Evolutionary conservation across 2,329 filamentous ascomycete species (phyloP).

Genomic region (Verticillium zaregamsianum): DNA sequence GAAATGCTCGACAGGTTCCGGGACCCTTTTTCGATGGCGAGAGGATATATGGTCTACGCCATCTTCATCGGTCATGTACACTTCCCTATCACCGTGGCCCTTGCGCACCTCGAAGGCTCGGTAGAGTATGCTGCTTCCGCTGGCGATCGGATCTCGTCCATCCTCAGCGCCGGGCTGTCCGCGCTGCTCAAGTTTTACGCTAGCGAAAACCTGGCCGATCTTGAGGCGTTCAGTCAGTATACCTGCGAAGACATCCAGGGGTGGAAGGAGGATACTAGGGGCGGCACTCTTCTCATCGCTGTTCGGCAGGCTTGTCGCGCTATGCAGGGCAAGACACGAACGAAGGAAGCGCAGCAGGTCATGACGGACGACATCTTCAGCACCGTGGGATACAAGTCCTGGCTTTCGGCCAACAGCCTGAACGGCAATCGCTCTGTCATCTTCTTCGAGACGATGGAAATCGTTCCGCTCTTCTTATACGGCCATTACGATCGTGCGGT

Average conservation of each 20-base stretch:
- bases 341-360: constrained; percentile 45
- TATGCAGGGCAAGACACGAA: constrained; percentile 68
- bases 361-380: constrained; percentile 67
- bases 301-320: constrained; percentile 64
- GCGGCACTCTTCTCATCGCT: constrained; percentile 64
- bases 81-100: constrained; percentile 53
- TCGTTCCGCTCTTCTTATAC: constrained; percentile 59
- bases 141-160: constrained; percentile 67
- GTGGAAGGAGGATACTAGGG: constrained; percentile 67
- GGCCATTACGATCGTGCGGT: constrained; percentile 58
- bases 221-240: constrained; percentile 67
- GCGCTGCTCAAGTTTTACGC: constrained; percentile 66
- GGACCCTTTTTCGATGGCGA: constrained; percentile 62
- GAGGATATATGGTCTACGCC: constrained; percentile 65
- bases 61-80: constrained; percentile 69
- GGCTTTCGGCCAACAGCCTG: constrained; percentile 44
- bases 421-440: constrained; percentile 62
- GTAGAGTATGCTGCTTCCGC: constrained; percentile 62
- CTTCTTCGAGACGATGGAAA: constrained; percentile 65
- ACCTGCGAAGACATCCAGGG: constrained; percentile 70
- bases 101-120: constrained; percentile 59
- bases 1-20: constrained; percentile 60
- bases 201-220: constrained; percentile 63
- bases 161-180: constrained; percentile 66
- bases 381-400: constrained; percentile 53